Conservation (phyloP, 768 basidiomycete species). For the Podaxis rugospora region DNA sequence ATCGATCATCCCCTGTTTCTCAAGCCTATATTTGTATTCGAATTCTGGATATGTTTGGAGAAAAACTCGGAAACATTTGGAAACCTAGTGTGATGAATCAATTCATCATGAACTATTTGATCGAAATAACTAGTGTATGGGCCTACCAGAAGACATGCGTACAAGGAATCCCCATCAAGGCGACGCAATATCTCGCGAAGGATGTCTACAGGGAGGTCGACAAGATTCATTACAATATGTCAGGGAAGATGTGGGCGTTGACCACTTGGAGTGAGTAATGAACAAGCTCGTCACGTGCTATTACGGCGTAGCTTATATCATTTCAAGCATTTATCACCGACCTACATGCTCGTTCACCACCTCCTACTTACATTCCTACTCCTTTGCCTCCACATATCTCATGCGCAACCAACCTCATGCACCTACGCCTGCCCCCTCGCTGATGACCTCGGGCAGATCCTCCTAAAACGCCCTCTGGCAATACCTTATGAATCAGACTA, state of each 20-base stretch:
- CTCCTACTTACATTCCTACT: not conserved
- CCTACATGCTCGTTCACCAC: not conserved
- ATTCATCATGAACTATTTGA: not conserved
- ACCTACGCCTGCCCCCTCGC: not conserved
- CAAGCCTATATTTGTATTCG: conserved; percentile 7
- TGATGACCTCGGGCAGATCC: not conserved
- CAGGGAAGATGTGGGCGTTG: not conserved
- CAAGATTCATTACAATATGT: not conserved
- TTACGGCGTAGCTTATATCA: not conserved
- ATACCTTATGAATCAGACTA: conserved; percentile 7
- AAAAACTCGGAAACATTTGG: not conserved
- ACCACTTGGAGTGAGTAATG: not conserved
- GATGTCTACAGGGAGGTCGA: conserved; percentile 3
- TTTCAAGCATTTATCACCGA: not conserved
- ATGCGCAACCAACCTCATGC: not conserved
- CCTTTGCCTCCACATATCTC: not conserved
- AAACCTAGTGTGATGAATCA: not conserved
- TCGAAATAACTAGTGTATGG: not conserved
- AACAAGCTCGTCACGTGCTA: not conserved
- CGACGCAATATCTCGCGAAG: conserved; percentile 4
- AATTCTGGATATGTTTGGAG: not conserved
- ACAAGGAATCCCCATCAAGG: not conserved
- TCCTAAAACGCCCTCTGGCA: conserved; percentile 2
- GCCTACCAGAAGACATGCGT: not conserved
- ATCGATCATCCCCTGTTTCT: not conserved